Evolutionary conservation across 2,329 filamentous ascomycete genomes (phyloP).

Genomic region (Penicillium sp.): DNA sequence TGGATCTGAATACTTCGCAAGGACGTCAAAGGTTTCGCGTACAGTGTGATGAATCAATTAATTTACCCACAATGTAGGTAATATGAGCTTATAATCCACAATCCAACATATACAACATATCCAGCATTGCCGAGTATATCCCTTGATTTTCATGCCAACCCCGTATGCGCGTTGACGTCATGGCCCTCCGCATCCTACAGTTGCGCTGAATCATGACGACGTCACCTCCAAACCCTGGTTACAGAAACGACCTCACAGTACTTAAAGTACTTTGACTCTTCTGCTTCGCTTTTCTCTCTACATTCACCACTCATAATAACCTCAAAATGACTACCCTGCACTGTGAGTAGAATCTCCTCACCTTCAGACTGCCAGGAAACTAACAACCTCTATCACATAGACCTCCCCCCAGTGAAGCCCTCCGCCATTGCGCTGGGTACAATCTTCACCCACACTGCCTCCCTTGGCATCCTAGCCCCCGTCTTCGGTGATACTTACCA

Average conservation of each 20-base stretch:
- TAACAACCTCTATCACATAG: constrained; percentile 28
- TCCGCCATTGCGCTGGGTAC: constrained; percentile 95
- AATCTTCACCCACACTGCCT: constrained; percentile 86
- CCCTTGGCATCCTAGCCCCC: constrained; percentile 76
- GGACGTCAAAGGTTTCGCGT: neutral
- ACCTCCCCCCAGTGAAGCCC: constrained; percentile 82
- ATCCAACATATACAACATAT: neutral
- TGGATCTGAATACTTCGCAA: neutral
- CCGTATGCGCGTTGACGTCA: constrained; percentile 5
- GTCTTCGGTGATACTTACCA: constrained; percentile 93
- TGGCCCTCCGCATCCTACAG: constrained; percentile 4
- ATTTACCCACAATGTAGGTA: neutral
- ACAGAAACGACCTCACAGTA: constrained; percentile 5
- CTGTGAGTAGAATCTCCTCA: neutral
- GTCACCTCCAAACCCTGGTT: constrained; percentile 2
- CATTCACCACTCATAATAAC: neutral
- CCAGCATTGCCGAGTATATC: neutral
- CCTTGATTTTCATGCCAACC: neutral
- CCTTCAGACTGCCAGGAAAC: neutral
- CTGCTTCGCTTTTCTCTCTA: neutral
- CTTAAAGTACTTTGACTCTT: neutral
- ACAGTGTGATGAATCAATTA: neutral
- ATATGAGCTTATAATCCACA: neutral
- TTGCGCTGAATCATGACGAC: constrained; percentile 7
- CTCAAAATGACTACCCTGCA: constrained; percentile 7